Evolutionary conservation across 495 filamentous ascomycete genomes (phyloP), one percentile per base, ranked within the genome.

Genomic region (Aspergillus diversus): DNA sequence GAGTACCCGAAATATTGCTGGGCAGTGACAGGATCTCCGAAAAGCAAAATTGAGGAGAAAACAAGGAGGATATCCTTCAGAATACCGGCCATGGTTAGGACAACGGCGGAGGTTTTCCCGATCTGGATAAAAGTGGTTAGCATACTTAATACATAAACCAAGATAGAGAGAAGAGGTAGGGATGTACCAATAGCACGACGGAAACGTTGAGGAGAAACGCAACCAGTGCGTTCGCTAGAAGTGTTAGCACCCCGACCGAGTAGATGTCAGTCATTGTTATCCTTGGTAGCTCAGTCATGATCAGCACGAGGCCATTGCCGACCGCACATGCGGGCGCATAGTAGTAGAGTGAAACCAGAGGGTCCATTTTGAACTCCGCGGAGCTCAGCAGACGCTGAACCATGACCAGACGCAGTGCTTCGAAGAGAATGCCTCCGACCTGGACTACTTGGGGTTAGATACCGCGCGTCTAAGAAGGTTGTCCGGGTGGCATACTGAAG

Each of bases 41-140:
- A 96, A 73, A 97, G 92, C 63, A 91, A 64, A 83, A 97, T 93
- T 57, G 91, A 96, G 57, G 90, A 90, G 59, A 82, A 75, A 60
- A 97, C 93, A 46, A 97, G 89, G 63, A 97, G 85, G 67, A 97
- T 92, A 77, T 97, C 93, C 83, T 97, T 97, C 69, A 97, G 87
- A 59, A 97, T 91, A 79, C 94, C 94, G 75, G 91, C 96, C 64
- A 97, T 90, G 53, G 94, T 97, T 65, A 96, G 88, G 74, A 96
- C 92, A 35, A 97, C 89, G 53, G 91, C 92, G 4, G 93, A 97
- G 33, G 93, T 97, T 81, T 91, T 92, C 78, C 93, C 93, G 77
- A 97, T 97, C 92, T 97, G 63, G 17, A 31, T 54, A 57, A 7
- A 7, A 16, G 21, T 48, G 34, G 27, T 81, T 71, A 80, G 69